phyloP scores from a whole-genome alignment of 2,329 filamentous ascomycete genomes.

The Macroventuria anomochaeta region DNA sequence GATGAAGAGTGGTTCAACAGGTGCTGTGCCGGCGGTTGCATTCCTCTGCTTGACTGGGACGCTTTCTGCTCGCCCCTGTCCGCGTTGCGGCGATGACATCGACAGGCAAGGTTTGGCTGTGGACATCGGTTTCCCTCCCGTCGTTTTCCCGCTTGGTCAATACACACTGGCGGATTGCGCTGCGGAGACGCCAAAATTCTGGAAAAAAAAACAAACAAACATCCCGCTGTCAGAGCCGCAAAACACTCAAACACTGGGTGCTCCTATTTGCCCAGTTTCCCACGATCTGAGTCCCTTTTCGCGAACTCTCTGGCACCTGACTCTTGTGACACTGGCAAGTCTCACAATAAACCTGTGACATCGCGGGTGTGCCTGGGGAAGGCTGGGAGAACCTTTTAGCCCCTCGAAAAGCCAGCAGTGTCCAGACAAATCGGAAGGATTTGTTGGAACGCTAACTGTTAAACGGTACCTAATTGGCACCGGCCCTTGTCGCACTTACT shows the following conservation, averaged over 20 bases:
- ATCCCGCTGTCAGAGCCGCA: conserved; percentile 25
- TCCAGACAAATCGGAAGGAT: conserved; percentile 37
- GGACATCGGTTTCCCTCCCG: conserved; percentile 22
- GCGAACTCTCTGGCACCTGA: conserved; percentile 15
- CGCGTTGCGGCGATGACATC: conserved; percentile 31
- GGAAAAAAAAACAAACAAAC: conserved; percentile 36
- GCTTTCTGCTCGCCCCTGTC: conserved; percentile 27
- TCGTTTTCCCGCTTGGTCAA: conserved; percentile 16
- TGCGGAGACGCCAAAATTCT: neutral
- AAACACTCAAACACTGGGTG: conserved; percentile 23
- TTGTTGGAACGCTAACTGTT: conserved; percentile 31
- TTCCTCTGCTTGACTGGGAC: conserved; percentile 24
- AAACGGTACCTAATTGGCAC: conserved; percentile 38
- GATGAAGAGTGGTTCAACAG: conserved; percentile 25
- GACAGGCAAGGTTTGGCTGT: conserved; percentile 22
- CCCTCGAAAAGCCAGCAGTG: conserved; percentile 26
- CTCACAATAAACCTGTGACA: conserved; percentile 18
- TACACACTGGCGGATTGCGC: conserved; percentile 7
- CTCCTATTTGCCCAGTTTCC: conserved; percentile 15
- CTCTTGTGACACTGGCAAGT: conserved; percentile 4
- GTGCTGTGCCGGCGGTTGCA: conserved; percentile 17
- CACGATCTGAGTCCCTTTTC: conserved; percentile 16
- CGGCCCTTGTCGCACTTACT: conserved; percentile 25
- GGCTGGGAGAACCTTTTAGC: conserved; percentile 29
- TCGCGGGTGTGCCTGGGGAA: conserved; percentile 24